A percentile compares a stretch with the other conserved stretches of the same genome.
Conservation (phyloP, 163 green algal species). For the Chlamydomonas reinhardtii region DNA sequence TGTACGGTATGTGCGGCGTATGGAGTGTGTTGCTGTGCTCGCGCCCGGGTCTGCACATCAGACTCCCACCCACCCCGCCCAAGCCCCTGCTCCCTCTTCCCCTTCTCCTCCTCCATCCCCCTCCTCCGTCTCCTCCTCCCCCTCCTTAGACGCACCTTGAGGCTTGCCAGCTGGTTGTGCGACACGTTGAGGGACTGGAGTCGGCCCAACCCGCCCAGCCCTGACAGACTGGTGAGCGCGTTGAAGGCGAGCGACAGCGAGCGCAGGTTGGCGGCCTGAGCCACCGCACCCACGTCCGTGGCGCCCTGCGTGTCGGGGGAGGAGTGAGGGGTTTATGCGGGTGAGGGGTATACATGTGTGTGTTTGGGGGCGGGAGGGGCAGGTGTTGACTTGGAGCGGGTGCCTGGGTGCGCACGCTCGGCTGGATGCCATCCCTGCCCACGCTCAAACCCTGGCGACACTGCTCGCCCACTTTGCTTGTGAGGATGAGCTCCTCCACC, state of each 20-base stretch:
- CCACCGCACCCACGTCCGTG: slow-evolving; percentile 18
- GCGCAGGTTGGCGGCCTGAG: slow-evolving; percentile 13
- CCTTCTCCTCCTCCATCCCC: too few relatives aligned
- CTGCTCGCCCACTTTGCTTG: slow-evolving; percentile 20
- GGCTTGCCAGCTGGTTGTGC: slow-evolving; percentile 42
- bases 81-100: too few relatives aligned
- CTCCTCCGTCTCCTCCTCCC: neutral
- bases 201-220: neutral
- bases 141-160: slow-evolving; percentile 18
- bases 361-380: neutral
- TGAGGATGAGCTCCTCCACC: slow-evolving; percentile 46
- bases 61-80: too few relatives aligned
- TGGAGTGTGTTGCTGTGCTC: too few relatives aligned
- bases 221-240: slow-evolving; percentile 8
- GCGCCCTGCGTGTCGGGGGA: neutral
- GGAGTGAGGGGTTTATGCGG: neutral
- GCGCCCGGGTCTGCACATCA: too few relatives aligned
- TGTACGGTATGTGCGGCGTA: too few relatives aligned
- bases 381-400: too few relatives aligned
- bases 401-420: too few relatives aligned
- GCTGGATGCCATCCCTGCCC: too few relatives aligned
- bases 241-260: slow-evolving; percentile 43
- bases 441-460: too few relatives aligned
- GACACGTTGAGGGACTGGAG: slow-evolving; percentile 40
- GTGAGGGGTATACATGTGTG: too few relatives aligned